Evolutionary conservation across 2,329 filamentous ascomycete genomes (phyloP), one percentile per base, ranked within the genome.

Genomic region (Colletotrichum liriopes): DNA sequence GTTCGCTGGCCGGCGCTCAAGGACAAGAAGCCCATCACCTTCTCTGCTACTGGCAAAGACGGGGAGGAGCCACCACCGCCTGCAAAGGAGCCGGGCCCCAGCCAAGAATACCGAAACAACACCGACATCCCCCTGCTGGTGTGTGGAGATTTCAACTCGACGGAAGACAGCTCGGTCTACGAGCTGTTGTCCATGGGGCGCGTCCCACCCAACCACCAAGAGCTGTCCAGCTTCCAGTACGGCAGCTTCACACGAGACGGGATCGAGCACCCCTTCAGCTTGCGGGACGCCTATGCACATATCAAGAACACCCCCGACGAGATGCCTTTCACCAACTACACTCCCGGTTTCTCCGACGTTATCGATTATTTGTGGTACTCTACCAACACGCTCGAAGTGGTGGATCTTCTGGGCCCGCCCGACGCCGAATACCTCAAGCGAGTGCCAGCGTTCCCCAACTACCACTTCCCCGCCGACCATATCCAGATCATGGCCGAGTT

Each of bases 361-460:
- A 93, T 99, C 76, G 96, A 99, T 81, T 98, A 98, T 82, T 94
- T 99, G 78, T 98, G 95, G 95, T 99, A 97, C 83, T 95, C 95
- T 68, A 96, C 94, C 70, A 98, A 96, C 82, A 91, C 93, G 29
- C 86, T 98, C 55, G 93, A 96, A 79, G 93, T 97, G 32, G 92
- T 94, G 23, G 93, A 93, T 65, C 83, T 98, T 65, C 91, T 98
- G 5, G 95, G 95, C 39, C 93, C 96, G 54, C 94, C 97, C 2
- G 95, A 98, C 80, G 90, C 92, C 74, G 90, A 94, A 37, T 96
- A 97, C 80, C 90, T 98, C 70, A 93, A 94, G 81, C 90, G 92
- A 64, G 94, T 98, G 35, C 95, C 95, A 4, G 95, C 95, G 0
- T 98, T 98, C 83, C 95, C 95, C 26, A 95, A 96, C 81, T 96